A percentile compares a stretch with the other conserved stretches of the same genome.
These are phyloP conservation scores for Tilletia horrida DNA, from an alignment of 1,284 basidiomycete genomes.

Conservation along the genomic window DNA sequence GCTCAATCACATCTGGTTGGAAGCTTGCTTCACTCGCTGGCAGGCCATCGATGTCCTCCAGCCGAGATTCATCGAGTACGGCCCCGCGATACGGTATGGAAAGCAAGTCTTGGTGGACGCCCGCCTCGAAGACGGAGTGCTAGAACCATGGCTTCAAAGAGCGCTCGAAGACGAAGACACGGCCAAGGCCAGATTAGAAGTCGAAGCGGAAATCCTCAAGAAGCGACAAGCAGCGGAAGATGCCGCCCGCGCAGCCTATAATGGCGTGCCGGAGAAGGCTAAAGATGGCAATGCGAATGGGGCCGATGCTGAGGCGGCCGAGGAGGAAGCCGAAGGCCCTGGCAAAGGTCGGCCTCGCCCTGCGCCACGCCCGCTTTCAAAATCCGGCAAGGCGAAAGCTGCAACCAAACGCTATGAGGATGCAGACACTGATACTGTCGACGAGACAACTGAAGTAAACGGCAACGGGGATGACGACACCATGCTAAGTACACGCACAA, in stretches of 20 bases:
- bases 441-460: not conserved
- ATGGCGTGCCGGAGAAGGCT: not conserved
- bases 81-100: slow-evolving; percentile 3
- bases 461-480: not conserved
- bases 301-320: not conserved
- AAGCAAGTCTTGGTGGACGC: slow-evolving; percentile 3
- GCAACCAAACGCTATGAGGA: not conserved
- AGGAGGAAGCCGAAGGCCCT: not conserved
- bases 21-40: slow-evolving; percentile 80
- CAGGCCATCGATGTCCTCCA: slow-evolving; percentile 39
- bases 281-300: not conserved
- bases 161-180: slow-evolving; percentile 1
- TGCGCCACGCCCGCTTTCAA: not conserved
- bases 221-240: not conserved
- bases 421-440: too few species aligned
- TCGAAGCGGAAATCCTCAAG: not conserved
- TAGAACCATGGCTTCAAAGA: slow-evolving; percentile 6
- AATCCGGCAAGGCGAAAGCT: not conserved
- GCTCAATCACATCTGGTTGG: slow-evolving; percentile 83
- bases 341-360: not conserved
- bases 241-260: not conserved
- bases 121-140: slow-evolving; percentile 4
- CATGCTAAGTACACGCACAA: not conserved
- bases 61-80: slow-evolving; percentile 1
- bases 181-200: not conserved